Percentiles rank a stretch among this genome's conserved stretches.
These are phyloP conservation scores for Sporodiniella umbellata DNA, from an alignment of 371 early-diverging fungal genomes.

Conservation along the genomic window DNA sequence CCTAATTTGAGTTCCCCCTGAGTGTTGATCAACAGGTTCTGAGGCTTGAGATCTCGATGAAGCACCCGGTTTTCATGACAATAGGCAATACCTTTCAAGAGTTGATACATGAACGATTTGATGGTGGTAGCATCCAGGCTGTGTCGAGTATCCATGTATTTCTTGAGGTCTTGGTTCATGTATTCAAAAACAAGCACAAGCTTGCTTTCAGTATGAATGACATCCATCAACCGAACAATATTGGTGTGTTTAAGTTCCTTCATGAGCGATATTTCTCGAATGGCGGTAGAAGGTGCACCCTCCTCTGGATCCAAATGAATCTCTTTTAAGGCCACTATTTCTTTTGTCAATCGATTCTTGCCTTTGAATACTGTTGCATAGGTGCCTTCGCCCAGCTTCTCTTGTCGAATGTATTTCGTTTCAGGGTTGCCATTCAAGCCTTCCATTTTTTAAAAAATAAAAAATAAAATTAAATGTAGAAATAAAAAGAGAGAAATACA, in stretches of 20 bases:
- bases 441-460: slow-evolving; percentile 8
- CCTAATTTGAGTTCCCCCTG: slow-evolving; percentile 86
- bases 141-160: slow-evolving; percentile 83
- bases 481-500: not conserved
- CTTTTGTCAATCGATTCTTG: slow-evolving; percentile 79
- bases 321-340: slow-evolving; percentile 97
- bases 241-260: slow-evolving; percentile 91
- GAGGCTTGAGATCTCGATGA: slow-evolving; percentile 98
- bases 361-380: slow-evolving; percentile 99
- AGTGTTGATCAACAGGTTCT: slow-evolving; percentile 90
- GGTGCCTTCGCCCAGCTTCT: slow-evolving; percentile 98
- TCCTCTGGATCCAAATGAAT: slow-evolving; percentile 92
- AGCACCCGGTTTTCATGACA: slow-evolving; percentile 95
- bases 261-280: slow-evolving; percentile 95
- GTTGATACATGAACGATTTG: slow-evolving; percentile 84
- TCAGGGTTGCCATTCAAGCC: slow-evolving; percentile 31
- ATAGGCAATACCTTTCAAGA: slow-evolving; percentile 88
- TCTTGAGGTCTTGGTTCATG: slow-evolving; percentile 97
- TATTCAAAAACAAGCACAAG: slow-evolving; percentile 98
- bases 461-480: slow-evolving; percentile 6
- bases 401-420: slow-evolving; percentile 73
- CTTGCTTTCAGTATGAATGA: slow-evolving; percentile 97
- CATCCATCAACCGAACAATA: slow-evolving; percentile 93
- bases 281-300: slow-evolving; percentile 95
- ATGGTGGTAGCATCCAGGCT: slow-evolving; percentile 70